phyloP scores from a whole-genome alignment of 305 asterid genomes.

The Fraxinus ornus region DNA sequence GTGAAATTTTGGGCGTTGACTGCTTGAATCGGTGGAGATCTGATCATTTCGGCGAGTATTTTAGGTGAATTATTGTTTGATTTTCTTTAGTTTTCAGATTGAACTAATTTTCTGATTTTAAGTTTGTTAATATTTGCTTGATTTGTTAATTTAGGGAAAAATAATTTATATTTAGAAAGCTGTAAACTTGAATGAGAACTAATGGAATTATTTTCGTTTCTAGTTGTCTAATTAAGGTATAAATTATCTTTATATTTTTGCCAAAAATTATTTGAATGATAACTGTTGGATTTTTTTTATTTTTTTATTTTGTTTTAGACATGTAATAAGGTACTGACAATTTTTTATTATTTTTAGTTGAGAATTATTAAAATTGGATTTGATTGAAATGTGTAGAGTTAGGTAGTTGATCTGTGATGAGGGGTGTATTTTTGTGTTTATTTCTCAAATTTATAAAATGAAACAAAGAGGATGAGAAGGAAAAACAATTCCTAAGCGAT shows the following conservation, averaged over 20 bases:
- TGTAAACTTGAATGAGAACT: background rate
- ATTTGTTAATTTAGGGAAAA: background rate
- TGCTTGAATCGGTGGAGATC: slow-evolving; percentile 14
- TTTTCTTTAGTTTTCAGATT: background rate
- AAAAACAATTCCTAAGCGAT: background rate
- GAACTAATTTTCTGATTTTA: background rate
- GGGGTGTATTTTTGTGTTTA: background rate
- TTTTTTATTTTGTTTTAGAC: background rate
- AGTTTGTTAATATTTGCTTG: background rate
- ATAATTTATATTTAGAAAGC: slow-evolving; percentile 8
- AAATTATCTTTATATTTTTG: background rate
- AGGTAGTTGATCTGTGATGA: background rate
- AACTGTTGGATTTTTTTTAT: background rate
- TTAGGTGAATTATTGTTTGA: background rate
- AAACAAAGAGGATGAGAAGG: background rate
- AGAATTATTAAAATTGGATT: background rate
- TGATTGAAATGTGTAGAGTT: background rate
- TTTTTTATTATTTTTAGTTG: background rate
- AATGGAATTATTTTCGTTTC: background rate
- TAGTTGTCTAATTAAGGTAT: background rate
- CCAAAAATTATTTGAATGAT: background rate
- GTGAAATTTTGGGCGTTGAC: slow-evolving; percentile 6
- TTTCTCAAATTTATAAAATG: background rate
- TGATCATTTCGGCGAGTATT: slow-evolving; percentile 7
- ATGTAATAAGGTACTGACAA: background rate